phyloP scores from a whole-genome alignment of 2,329 filamentous ascomycete species.

The Penicillium hesseltinei region DNA sequence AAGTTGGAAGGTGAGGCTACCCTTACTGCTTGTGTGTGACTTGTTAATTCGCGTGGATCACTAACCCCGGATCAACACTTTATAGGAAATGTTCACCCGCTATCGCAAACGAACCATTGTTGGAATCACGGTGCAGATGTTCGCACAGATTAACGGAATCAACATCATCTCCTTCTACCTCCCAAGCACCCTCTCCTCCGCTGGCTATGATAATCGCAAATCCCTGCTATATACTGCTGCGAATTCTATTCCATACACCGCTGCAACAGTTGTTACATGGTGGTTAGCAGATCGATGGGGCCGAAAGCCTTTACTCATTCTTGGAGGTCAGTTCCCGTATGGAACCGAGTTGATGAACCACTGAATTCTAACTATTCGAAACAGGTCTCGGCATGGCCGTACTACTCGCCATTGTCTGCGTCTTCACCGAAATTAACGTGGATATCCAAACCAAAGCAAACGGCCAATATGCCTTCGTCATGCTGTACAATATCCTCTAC shows the following conservation, averaged over 20 bases:
- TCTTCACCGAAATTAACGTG: constrained; percentile 35
- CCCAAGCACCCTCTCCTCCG: constrained; percentile 35
- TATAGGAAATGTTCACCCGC: constrained; percentile 43
- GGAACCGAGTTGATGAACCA: not conserved
- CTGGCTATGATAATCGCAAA: constrained; percentile 39
- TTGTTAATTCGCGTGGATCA: not conserved
- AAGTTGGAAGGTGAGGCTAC: constrained; percentile 29
- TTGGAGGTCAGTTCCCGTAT: constrained; percentile 15
- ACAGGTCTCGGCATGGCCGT: constrained; percentile 35
- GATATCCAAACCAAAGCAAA: constrained; percentile 33
- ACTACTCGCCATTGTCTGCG: constrained; percentile 38
- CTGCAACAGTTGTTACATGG: constrained; percentile 42
- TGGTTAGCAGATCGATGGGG: constrained; percentile 44
- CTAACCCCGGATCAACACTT: not conserved
- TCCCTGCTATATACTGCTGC: constrained; percentile 44
- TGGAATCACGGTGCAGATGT: constrained; percentile 44
- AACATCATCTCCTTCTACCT: constrained; percentile 47
- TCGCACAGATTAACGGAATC: constrained; percentile 44
- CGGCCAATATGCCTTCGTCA: constrained; percentile 41
- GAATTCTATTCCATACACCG: constrained; percentile 42
- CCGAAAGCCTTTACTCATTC: constrained; percentile 36
- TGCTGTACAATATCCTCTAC: constrained; percentile 42
- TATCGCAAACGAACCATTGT: constrained; percentile 45
- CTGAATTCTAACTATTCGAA: not conserved
- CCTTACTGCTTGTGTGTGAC: not conserved